Conservation (phyloP, 176 grass and related monocot genomes). For the Alopecurus myosuroides region DNA sequence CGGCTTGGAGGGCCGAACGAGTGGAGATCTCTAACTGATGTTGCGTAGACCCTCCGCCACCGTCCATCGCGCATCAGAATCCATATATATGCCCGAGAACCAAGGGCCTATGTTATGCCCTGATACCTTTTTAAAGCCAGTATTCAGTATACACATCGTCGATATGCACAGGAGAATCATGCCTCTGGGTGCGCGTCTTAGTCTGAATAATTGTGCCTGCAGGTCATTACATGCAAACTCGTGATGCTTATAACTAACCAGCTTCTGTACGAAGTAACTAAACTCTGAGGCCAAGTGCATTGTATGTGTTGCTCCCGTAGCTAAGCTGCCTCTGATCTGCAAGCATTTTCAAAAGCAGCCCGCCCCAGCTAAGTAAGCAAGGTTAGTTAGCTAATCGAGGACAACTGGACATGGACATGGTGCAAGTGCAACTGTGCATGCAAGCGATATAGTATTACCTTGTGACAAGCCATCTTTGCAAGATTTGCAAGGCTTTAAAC, state of each 20-base stretch:
- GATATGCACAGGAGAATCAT: neutral
- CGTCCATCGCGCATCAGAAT: neutral
- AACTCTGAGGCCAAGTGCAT: neutral
- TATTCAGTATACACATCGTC: neutral
- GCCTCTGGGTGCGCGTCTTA: neutral
- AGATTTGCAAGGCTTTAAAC: conserved; percentile 43
- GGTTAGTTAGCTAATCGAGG: conserved; percentile 17
- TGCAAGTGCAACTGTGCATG: neutral
- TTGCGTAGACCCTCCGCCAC: neutral
- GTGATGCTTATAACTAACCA: neutral
- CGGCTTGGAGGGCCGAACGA: too few relatives aligned
- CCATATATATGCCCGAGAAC: neutral
- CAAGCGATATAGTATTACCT: conserved; percentile 13
- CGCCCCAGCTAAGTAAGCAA: neutral
- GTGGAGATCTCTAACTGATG: too few relatives aligned
- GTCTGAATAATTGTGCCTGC: neutral
- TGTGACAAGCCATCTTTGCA: conserved; percentile 36
- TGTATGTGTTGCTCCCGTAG: neutral
- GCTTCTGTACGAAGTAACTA: neutral
- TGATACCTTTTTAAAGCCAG: neutral
- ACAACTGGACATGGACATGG: conserved; percentile 14
- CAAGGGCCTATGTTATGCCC: neutral
- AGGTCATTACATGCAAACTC: neutral
- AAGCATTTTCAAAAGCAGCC: conserved; percentile 21
- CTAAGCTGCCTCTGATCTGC: neutral